These are phyloP conservation scores for Cinnamomum chago DNA, from an alignment of 164 flowering plant species.

Conservation along the genomic window DNA sequence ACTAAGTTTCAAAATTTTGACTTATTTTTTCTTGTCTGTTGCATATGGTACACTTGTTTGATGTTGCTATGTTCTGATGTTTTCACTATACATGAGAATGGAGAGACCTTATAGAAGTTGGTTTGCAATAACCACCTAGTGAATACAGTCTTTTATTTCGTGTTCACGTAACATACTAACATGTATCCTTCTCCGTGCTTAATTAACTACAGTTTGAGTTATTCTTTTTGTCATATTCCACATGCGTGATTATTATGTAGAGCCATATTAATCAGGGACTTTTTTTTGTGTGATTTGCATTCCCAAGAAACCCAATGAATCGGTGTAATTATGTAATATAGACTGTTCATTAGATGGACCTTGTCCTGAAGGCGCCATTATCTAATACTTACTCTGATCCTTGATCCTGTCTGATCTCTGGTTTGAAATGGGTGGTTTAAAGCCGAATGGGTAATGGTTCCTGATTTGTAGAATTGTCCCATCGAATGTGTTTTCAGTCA, in stretches of 20 bases:
- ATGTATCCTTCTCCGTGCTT: background rate
- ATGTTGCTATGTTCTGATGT: background rate
- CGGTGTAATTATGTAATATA: background rate
- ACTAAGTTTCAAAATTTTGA: background rate
- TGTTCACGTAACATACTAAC: background rate
- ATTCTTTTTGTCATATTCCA: background rate
- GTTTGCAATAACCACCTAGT: background rate
- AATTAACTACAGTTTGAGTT: too few species aligned
- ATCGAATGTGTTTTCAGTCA: background rate
- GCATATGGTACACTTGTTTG: background rate
- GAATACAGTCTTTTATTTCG: background rate
- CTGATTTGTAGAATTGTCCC: background rate
- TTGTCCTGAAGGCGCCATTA: background rate
- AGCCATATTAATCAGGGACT: background rate
- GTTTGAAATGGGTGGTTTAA: background rate
- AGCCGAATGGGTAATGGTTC: background rate
- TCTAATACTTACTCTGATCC: background rate
- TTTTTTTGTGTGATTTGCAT: background rate
- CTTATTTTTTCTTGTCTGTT: background rate
- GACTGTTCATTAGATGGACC: background rate
- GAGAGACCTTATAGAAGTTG: background rate
- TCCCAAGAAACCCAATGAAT: background rate
- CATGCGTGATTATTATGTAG: background rate
- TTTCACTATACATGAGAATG: background rate
- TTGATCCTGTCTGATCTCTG: background rate